Evolutionary conservation across 2,329 filamentous ascomycete genomes (phyloP).

Genomic region (Sporothrix humicola): DNA sequence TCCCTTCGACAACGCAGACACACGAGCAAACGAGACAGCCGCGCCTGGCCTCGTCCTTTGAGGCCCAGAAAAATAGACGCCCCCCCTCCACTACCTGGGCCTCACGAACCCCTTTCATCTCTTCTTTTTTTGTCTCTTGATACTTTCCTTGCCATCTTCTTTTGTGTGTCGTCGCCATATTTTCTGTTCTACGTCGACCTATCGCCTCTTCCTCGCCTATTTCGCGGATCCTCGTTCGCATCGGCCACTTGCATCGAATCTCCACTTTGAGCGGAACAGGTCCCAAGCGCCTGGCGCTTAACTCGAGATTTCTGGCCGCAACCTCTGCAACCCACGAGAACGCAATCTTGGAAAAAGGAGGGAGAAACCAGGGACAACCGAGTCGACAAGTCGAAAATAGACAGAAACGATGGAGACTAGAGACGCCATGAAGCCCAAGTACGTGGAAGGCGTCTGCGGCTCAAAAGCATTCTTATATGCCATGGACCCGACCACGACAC

Average conservation of each 20-base stretch:
- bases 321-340: neutral
- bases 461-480: slow-evolving; percentile 29
- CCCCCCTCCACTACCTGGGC: slow-evolving; percentile 18
- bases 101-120: slow-evolving; percentile 32
- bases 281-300: slow-evolving; percentile 25
- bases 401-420: slow-evolving; percentile 32
- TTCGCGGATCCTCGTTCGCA: slow-evolving; percentile 4
- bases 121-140: slow-evolving; percentile 17
- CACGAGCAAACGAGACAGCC: neutral
- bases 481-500: slow-evolving; percentile 68
- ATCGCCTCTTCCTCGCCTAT: slow-evolving; percentile 26
- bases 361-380: neutral
- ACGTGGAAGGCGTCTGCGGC: neutral
- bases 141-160: neutral
- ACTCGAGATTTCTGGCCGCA: slow-evolving; percentile 19
- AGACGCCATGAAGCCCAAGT: slow-evolving; percentile 9
- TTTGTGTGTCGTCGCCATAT: neutral
- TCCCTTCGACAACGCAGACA: slow-evolving; percentile 2
- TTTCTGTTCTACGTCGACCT: slow-evolving; percentile 15
- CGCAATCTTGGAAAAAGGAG: slow-evolving; percentile 2
- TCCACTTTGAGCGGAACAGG: slow-evolving; percentile 20
- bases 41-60: slow-evolving; percentile 5
- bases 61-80: slow-evolving; percentile 12
- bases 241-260: slow-evolving; percentile 24
- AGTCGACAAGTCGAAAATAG: neutral